Evolutionary conservation across 345 rosid genomes (phyloP), one percentile per base, ranked within the genome.

Genomic region (Gynandropsis gynandra): DNA sequence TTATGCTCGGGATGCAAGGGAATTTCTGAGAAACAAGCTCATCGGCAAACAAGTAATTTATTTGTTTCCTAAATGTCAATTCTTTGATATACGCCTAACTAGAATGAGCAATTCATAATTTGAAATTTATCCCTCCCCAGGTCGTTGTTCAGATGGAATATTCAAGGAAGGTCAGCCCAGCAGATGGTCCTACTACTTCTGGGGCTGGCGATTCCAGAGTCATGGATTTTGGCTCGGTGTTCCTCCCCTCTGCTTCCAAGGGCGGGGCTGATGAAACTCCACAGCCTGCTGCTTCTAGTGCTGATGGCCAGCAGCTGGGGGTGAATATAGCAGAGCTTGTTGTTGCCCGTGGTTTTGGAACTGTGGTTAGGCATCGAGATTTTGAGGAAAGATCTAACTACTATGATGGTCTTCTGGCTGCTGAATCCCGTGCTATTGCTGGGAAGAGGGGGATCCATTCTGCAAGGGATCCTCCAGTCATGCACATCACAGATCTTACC

Each of bases 161-260:
- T 66, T 80, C 92, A 12, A 81, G 97, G 75, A 87, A 82, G 72
- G 72, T 89, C 14, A 38, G 62, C 42, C 58, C 68, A 76, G 76
- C 68, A 15, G 98, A 93, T 45, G 97, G 78, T 56, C 65, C 77
- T 54, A 29, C 72, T 1, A 71, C 66, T 15, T 46, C 81, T 60
- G 93, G 76, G 14, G 35, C 85, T 58, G 72, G 68, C 50, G 99
- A 88, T 47, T 56, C 81, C n/a, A 83, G 95, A 60, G 74, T 72
- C 34, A 84, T 93, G 88, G 95, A 88, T 69, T 92, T 92, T 70
- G 98, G 98, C 32, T 92, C 98, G 16, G 80, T 92, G 38, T 87
- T 92, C 67, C 76, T 82, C 38, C 41, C 49, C 34, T 80, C 96
- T 59, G 59, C 87, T 29, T 42, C 56, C 50, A 85, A 82, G 61